phyloP scores from a whole-genome alignment of 495 filamentous ascomycete genomes.

The Neurospora tetraspora region DNA sequence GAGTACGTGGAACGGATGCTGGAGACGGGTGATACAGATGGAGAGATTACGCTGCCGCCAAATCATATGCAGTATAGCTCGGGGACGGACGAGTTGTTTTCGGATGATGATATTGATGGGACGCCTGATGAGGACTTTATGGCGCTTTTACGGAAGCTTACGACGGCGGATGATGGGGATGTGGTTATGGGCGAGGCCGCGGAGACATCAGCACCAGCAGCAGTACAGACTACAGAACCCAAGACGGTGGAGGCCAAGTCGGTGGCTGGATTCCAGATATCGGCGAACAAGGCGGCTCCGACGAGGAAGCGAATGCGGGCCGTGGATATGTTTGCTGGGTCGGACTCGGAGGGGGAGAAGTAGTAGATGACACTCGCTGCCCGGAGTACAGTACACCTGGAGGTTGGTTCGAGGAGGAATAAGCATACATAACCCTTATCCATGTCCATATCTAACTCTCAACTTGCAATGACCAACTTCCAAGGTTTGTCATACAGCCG shows the following conservation, averaged over 20 bases:
- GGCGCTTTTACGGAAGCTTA: constrained; percentile 7
- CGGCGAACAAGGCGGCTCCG: constrained; percentile 17
- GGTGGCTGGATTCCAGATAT: constrained; percentile 18
- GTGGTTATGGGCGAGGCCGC: constrained; percentile 7
- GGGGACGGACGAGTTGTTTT: constrained; percentile 14
- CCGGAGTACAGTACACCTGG: no score
- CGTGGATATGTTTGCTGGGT: constrained; percentile 88
- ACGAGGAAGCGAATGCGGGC: constrained; percentile 59
- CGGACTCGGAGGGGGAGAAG: constrained; percentile 31
- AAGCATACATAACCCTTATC: background rate
- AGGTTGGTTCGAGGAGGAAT: no score
- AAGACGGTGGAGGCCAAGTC: constrained; percentile 7
- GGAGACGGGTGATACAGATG: constrained; percentile 28
- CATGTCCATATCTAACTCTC: background rate
- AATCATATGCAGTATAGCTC: constrained; percentile 14
- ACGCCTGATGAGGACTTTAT: constrained; percentile 17
- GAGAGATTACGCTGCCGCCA: constrained; percentile 10
- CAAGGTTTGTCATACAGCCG: background rate
- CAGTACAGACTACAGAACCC: constrained; percentile 8
- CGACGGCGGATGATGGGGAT: constrained; percentile 1
- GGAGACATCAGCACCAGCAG: constrained; percentile 12
- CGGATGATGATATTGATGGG: constrained; percentile 19
- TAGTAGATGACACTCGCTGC: constrained; percentile 1
- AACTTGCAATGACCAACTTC: background rate
- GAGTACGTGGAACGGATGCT: constrained; percentile 20